These are phyloP conservation scores for Saturnispora gosingensis DNA, from an alignment of 805 yeast species.

Conservation along the genomic window DNA sequence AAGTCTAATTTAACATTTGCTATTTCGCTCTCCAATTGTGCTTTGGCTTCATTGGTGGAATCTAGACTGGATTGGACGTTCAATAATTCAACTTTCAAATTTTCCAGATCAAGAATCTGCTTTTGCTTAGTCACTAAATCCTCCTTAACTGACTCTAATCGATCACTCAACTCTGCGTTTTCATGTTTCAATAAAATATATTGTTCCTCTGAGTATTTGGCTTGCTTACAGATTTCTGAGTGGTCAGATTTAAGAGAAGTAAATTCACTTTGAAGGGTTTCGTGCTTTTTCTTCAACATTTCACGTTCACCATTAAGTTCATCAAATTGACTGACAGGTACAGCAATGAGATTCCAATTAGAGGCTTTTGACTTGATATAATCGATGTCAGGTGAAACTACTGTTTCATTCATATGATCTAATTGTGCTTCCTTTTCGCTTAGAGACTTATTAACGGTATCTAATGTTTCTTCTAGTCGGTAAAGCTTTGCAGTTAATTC, in stretches of 20 bases:
- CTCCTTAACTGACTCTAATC: not conserved
- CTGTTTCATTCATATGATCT: not conserved
- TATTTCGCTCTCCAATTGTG: not conserved
- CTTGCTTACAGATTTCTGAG: not conserved
- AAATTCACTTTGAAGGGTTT: not conserved
- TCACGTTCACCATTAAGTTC: slow-evolving; percentile 5
- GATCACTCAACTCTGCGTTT: not conserved
- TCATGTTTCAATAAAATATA: not conserved
- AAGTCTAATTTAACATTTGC: not conserved
- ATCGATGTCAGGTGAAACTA: slow-evolving; percentile 15
- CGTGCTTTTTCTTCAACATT: not conserved
- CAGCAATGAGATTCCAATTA: slow-evolving; percentile 9
- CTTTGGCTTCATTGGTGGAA: not conserved
- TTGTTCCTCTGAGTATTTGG: not conserved
- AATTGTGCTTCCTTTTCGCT: slow-evolving; percentile 3
- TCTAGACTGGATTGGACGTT: not conserved
- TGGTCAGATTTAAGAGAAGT: not conserved
- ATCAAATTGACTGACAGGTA: slow-evolving; percentile 10
- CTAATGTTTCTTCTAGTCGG: not conserved
- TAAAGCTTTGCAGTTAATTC: not conserved
- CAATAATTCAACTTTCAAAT: not conserved
- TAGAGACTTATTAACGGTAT: not conserved
- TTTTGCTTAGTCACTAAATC: not conserved
- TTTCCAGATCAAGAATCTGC: not conserved
- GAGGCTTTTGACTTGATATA: slow-evolving; percentile 13